These are phyloP conservation scores for Aspergillus spinulosporus DNA, from an alignment of 2,329 filamentous ascomycete species.

Conservation along the genomic window DNA sequence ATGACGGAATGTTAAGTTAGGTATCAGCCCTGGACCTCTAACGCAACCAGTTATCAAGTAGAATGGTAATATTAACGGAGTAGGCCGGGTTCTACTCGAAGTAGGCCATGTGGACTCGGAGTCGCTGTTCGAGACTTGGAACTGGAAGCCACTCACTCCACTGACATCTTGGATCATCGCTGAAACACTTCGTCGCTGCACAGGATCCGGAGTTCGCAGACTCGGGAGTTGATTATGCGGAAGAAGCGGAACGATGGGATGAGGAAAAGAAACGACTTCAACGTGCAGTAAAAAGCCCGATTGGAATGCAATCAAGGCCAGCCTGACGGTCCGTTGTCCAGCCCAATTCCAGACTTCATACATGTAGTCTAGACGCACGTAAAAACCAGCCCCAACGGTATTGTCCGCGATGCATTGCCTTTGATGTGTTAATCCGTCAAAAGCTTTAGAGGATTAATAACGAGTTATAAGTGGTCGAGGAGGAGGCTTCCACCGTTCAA, in stretches of 20 bases:
- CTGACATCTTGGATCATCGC: constrained; percentile 6
- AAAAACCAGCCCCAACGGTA: not conserved
- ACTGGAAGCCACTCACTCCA: constrained; percentile 3
- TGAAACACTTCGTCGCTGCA: constrained; percentile 7
- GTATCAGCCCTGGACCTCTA: not conserved
- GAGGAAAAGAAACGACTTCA: not conserved
- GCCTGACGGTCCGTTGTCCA: not conserved
- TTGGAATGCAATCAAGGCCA: not conserved
- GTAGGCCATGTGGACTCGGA: not conserved
- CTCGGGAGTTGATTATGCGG: not conserved
- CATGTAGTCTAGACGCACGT: not conserved
- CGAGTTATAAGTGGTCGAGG: not conserved
- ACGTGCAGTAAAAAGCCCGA: not conserved
- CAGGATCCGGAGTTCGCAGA: constrained; percentile 3
- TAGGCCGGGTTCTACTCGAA: not conserved
- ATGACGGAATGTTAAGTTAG: not conserved
- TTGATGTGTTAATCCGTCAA: not conserved
- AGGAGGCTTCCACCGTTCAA: not conserved
- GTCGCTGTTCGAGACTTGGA: not conserved
- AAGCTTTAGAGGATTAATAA: not conserved
- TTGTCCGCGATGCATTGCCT: not conserved
- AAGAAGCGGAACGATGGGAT: not conserved
- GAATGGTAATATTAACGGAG: not conserved
- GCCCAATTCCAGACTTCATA: not conserved
- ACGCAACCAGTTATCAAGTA: not conserved